Evolutionary conservation across 1,139 yeast species (phyloP), one percentile per base, ranked within the genome.

Genomic region (Hyphopichia wangnamkhiaoensis): DNA sequence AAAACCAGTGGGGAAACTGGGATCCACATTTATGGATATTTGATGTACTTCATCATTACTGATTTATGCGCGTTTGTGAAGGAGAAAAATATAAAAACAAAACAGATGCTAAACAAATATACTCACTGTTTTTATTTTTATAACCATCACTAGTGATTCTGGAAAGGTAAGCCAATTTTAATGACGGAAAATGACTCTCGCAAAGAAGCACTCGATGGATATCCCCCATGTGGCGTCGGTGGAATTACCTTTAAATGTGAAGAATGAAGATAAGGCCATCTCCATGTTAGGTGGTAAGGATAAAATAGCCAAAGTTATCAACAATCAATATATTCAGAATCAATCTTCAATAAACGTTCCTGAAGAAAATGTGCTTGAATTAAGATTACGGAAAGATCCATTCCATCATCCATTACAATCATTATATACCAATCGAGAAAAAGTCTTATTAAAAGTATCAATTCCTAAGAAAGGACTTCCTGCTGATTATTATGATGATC

Each of bases 361-460:
- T 3, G 43, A 46, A 12, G 65, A 66, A 5, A 61, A 62, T 31
- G 63, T 74, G 13, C 68, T 90, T 36, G 91, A 86, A 52, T 68
- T 86, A 44, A 56, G 84, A 47, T 67, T 88, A 39, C 64, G 97
- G 39, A 65, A 76, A 8, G 91, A 83, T 63, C 76, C 83, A 35
- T 82, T 85, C 58, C 93, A 87, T 47, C 98, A 93, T 58, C 96
- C 98, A 0, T 68, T 93, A 3, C 74, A 65, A 62, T 73, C 61
- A 72, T 90, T 45, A 56, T 66, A 58, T 47, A 71, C 54, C 51
- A 71, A 52, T 5, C 69, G 74, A 37, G 93, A 86, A 49, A 82
- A 87, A 44, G 65, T 91, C 2, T 56, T 93, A 26, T 52, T 91
- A 36, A 85, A 84, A 52, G 70, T 93, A 1, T 73, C 80, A 2